Base-by-base conservation (phyloP, 306 rosid species). In the Citrullus mucosospermus region DNA sequence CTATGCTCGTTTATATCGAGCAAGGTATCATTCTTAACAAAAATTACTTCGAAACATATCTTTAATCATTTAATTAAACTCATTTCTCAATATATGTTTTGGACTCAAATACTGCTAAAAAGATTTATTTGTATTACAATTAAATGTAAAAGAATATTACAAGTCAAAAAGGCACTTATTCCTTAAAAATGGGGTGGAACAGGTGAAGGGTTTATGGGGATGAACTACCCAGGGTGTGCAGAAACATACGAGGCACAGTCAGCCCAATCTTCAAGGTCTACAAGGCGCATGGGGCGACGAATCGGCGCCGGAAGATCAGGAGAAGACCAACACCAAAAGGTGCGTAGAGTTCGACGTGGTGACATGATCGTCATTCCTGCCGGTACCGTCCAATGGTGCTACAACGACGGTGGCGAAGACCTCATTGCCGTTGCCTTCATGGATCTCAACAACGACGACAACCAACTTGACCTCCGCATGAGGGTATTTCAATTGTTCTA, bases 291-390 rank as follows among this genome's bases (percentile, higher is more conserved):
- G 58, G 61, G 69, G 2, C 59, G 58, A 10, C 36, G n/a, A 65
- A 18, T 73, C 22, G 22, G 62, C 16, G 80, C 68, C 2, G 51
- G 46, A 18, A 71, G 50, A 48, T 2, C 54, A 13, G 58, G 30
- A 6, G 55, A 77, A 56, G 84, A 81, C 58, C 80, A 76, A 22
- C 84, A 81, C 60, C 84, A 81, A 65, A 81, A 32, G 73, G 68
- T 81, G 0, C 80, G 34, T 8, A 65, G 84, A 54, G 20, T 81
- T 16, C 76, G 84, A 13, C 68, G 71, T 18, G 84, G 84, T 53
- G 80, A 81, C 77, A 81, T 81, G 38, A 5, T 81, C 10, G 77
- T 63, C 65, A 60, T 81, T 12, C 80, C 84, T 1, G 48, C 84
- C 4, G 84, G 84, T 1, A 67, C 69, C 0, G 77, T 36, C 15